phyloP scores from a whole-genome alignment of 2,329 filamentous ascomycete genomes.

The Cladosporium sp. region DNA sequence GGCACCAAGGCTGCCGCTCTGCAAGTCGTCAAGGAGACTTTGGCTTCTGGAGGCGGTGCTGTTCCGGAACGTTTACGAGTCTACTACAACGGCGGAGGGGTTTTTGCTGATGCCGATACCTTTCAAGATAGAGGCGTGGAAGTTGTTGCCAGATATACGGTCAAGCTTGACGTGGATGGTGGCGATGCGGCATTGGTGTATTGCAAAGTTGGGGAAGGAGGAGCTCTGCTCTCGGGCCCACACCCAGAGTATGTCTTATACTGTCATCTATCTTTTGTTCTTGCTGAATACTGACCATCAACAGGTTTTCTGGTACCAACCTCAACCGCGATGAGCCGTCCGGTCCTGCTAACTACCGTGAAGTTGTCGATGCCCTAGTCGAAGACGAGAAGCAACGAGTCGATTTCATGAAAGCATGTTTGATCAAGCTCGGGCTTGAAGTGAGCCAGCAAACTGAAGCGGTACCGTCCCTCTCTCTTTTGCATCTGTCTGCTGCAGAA shows the following conservation, averaged over 20 bases:
- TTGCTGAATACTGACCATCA: conserved; percentile 4
- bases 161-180: conserved; percentile 72
- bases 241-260: conserved; percentile 76
- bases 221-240: conserved; percentile 76
- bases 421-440: conserved; percentile 78
- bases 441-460: conserved; percentile 68
- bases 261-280: neutral
- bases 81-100: conserved; percentile 93
- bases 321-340: conserved; percentile 62
- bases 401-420: conserved; percentile 74
- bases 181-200: conserved; percentile 81
- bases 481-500: conserved; percentile 75
- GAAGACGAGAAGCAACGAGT: conserved; percentile 69
- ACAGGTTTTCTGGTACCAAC: conserved; percentile 79
- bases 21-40: conserved; percentile 60
- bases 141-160: conserved; percentile 76
- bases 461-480: conserved; percentile 75
- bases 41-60: conserved; percentile 49
- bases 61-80: conserved; percentile 65
- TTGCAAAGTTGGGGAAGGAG: conserved; percentile 78
- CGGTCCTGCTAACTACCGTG: conserved; percentile 67
- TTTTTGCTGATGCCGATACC: conserved; percentile 78
- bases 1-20: conserved; percentile 75
- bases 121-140: conserved; percentile 67
- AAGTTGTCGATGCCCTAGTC: conserved; percentile 66